These are phyloP conservation scores for Streptanthus diversifolius DNA, from an alignment of 345 rosid species.

Conservation along the genomic window DNA sequence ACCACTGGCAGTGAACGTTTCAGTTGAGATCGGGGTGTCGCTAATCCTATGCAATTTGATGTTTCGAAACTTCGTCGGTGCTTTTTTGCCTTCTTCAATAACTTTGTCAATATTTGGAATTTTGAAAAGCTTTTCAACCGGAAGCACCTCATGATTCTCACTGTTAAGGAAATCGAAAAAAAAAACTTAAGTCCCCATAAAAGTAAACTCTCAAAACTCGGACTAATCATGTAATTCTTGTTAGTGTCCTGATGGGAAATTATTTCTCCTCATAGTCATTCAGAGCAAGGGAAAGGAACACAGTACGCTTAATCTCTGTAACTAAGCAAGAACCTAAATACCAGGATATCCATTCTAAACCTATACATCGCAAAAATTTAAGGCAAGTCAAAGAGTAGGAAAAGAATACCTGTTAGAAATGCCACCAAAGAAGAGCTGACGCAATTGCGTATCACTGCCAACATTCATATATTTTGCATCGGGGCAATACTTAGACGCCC, in stretches of 20 bases:
- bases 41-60: slow-evolving; percentile 57
- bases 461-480: slow-evolving; percentile 90
- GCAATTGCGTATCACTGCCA: slow-evolving; percentile 85
- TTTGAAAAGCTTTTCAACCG: slow-evolving; percentile 48
- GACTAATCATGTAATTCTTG: background rate
- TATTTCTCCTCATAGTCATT: background rate
- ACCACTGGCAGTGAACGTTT: slow-evolving; percentile 66
- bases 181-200: background rate
- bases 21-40: slow-evolving; percentile 42
- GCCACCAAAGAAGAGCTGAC: slow-evolving; percentile 87
- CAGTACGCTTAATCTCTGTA: background rate
- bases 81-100: slow-evolving; percentile 85
- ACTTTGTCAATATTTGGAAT: slow-evolving; percentile 68
- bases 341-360: background rate
- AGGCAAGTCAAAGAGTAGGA: background rate
- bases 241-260: background rate
- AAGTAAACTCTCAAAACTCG: background rate
- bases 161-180: slow-evolving; percentile 41
- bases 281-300: background rate
- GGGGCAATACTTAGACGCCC: slow-evolving; percentile 86
- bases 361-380: background rate
- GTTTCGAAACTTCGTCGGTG: slow-evolving; percentile 58
- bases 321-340: background rate
- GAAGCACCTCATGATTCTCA: slow-evolving; percentile 41
- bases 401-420: slow-evolving; percentile 57